Base-by-base conservation (phyloP, 495 filamentous ascomycete species). In the Xylaria nigripes region DNA sequence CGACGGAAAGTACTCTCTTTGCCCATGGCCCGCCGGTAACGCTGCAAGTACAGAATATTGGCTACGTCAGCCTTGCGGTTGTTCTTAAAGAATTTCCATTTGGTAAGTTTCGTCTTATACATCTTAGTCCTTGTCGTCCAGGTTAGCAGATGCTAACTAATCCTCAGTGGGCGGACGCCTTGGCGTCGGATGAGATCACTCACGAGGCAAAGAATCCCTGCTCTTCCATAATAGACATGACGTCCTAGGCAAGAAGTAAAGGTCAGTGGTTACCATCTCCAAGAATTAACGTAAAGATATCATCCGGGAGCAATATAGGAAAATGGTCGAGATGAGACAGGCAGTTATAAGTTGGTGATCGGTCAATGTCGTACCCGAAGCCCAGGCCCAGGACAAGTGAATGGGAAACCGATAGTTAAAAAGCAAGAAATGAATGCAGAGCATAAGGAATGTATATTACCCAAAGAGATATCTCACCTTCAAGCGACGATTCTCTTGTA, bases 211-310 rank as follows among this genome's bases (percentile, higher is more conserved):
- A 62, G 45, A 66, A 66, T 7, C 59, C 61, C 51, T 51, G 59
- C 41, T 96, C 90, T 64, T 98, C 93, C 91, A 98, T 96, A 67
- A 98, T 98, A 70, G 96, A 94, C 94, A 98, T 98, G 65, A 98
- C 64, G 55, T 66, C 64, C 59, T 55, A 24, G 15, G 10, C 44
- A 16, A 38, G 29, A 40, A 19, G 43, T 29, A 46, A 40, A 6
- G 16, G 51, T 48, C 45, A 54, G 43, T 42, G 6, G n/a, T 54
- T 5, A 18, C n/a, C n/a, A n/a, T n/a, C n/a, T n/a, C n/a, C n/a
- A n/a, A n/a, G n/a, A n/a, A n/a, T n/a, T n/a, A n/a, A n/a, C n/a
- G n/a, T n/a, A n/a, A n/a, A n/a, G n/a, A n/a, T n/a, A n/a, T n/a
- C n/a, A n/a, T n/a, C n/a, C n/a, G n/a, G n/a, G n/a, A n/a, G n/a